These are phyloP conservation scores for Coccomyxa sp. DNA, from an alignment of 139 green algal genomes.

Conservation along the genomic window DNA sequence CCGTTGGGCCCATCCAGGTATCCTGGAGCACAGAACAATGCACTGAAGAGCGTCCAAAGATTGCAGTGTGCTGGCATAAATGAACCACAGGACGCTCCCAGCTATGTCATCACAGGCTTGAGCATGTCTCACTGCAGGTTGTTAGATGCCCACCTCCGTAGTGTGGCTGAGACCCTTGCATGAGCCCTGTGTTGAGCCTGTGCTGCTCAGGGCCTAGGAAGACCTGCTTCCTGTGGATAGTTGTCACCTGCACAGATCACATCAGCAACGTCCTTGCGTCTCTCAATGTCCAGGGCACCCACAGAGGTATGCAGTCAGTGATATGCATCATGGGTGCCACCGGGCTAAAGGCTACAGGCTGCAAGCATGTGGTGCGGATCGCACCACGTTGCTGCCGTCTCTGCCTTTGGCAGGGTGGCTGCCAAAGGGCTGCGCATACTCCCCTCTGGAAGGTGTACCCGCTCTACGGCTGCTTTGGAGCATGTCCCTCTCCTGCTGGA, in stretches of 20 bases:
- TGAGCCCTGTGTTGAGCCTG: neutral
- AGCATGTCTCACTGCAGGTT: neutral
- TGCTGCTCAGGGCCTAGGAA: conserved; percentile 6
- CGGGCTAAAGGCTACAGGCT: neutral
- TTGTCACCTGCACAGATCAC: conserved; percentile 24
- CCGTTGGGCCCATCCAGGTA: too few species aligned
- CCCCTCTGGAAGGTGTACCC: neutral
- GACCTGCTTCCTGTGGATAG: conserved; percentile 32
- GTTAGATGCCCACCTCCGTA: neutral
- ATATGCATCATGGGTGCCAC: neutral
- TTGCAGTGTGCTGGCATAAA: neutral
- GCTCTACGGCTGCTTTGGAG: conserved; percentile 13
- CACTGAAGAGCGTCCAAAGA: neutral
- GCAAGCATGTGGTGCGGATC: neutral
- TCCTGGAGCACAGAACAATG: neutral
- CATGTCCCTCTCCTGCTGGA: conserved; percentile 42
- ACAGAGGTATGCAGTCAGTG: neutral
- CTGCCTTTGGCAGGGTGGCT: neutral
- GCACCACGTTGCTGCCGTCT: neutral
- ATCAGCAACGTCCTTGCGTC: neutral
- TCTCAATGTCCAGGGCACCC: neutral
- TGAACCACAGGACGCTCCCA: neutral
- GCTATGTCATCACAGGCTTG: neutral
- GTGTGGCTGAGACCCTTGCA: neutral
- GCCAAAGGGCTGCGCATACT: neutral